Evolutionary conservation across 805 yeast species (phyloP), one percentile per base, ranked within the genome.

Genomic region (Metschnikowia continentalis): DNA sequence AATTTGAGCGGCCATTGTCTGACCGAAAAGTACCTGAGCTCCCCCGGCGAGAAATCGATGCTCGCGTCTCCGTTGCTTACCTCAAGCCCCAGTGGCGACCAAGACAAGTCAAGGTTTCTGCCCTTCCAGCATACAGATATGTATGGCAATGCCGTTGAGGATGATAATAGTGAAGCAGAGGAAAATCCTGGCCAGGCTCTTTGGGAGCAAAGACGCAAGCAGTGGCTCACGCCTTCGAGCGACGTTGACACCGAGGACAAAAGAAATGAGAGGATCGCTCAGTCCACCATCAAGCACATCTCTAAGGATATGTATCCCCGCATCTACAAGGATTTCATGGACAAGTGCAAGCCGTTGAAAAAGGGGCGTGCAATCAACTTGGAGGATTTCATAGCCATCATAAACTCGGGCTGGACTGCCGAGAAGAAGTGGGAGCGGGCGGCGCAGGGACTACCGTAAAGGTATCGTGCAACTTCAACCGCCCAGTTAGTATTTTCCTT

Each of bases 381-480:
- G 59, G 75, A 73, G 51, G 96, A 90, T 64, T 81, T 87, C 39
- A 64, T 90, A 47, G 78, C 78, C 56, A 79, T 91, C 22, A 78
- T 91, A 39, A 83, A 88, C 60, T 80, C 86, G 3, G 97, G 97
- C 17, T 91, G 98, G 98, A 76, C 78, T 14, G 84, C 82, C 53
- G 82, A 82, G 20, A 89, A 84, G 46, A 80, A 82, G 57, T 91
- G 94, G 92, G 85, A 80, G 51, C 69, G 76, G 35, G 79, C 79
- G 3, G 75, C 76, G 5, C 62, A 60, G 32, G 77, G 77, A 1
- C 56, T 72, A 15, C 47, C 47, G 40, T 47, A 36, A 13, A 26
- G 13, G 5, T 4, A 8, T 17, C 37, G 39, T 19, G 14, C 39
- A 8, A 35, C 5, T n/a, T 14, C 17, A 15, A 11, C 11, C 36